Evolutionary conservation across 1,139 yeast genomes (phyloP), one percentile per base, ranked within the genome.

Genomic region (Hemisphaericaspora subhashii): DNA sequence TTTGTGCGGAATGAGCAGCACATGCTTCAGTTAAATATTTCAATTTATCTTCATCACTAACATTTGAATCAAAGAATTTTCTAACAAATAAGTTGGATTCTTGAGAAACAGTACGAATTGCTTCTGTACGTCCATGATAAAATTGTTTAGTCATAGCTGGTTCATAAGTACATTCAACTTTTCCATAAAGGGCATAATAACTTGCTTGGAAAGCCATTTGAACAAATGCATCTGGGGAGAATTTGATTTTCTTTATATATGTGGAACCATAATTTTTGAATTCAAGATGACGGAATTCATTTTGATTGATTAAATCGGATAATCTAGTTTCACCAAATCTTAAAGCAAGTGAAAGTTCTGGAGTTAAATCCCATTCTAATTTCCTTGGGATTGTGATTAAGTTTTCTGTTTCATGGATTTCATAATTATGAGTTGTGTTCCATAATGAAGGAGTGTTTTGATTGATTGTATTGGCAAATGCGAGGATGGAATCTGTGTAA

Each of bases 191-290:
- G 0, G 96, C 94, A 57, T 87, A 89, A 62, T 88, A 89, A 9
- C 96, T 88, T 4, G 94, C 88, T 62, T 89, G 97, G 71, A 88
- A 88, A 14, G 90, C 86, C 94, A 89, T 88, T 62, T 89, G 97
- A 33, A 86, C 85, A 63, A 86, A 89, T 0, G 97, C 97, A 69
- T 89, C 97, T 0, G 97, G 97, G 5, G 95, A 86, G 59, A 82
- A 84, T 50, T 88, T 90, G 82, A 87, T 83, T 46, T 80, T 79
- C 57, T 89, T 89, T 55, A 89, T 88, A 45, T 79, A 76, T 37
- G 82, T 79, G 47, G 87, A 78, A 23, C 96, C 97, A 61, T 80
- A 89, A 27, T 69, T 67, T 44, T 79, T 77, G 60, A 86, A 89
- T 60, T 87, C 94, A 47, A 89, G 66, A 29, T 85, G 86, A 44